phyloP scores from a whole-genome alignment of 148 eudicot genomes.

The Silene latifolia region DNA sequence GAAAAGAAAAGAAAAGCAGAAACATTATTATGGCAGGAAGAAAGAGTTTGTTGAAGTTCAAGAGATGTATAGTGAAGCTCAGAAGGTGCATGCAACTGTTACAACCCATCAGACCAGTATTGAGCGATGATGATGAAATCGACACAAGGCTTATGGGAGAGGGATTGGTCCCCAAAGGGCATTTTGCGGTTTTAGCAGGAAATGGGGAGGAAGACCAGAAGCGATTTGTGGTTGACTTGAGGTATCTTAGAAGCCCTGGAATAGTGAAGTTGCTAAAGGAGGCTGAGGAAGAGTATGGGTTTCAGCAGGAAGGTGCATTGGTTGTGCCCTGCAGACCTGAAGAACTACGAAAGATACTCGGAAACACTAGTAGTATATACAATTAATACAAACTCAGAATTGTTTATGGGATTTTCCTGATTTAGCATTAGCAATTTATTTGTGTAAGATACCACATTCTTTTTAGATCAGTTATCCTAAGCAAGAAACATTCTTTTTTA shows the following conservation, averaged over 20 bases:
- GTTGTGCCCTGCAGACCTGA: slow-evolving; percentile 44
- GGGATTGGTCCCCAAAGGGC: slow-evolving; percentile 33
- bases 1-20: no score
- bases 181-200: slow-evolving; percentile 40
- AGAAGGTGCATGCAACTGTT: slow-evolving; percentile 16
- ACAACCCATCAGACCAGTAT: slow-evolving; percentile 10
- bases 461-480: background rate
- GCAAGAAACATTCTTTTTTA: slow-evolving; percentile 12
- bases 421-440: background rate
- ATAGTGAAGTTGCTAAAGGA: slow-evolving; percentile 40
- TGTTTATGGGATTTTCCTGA: background rate
- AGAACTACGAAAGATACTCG: slow-evolving; percentile 38
- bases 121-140: slow-evolving; percentile 15
- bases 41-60: slow-evolving; percentile 14
- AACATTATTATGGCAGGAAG: background rate
- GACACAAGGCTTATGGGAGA: background rate
- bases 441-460: slow-evolving; percentile 6
- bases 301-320: slow-evolving; percentile 40
- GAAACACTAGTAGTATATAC: background rate
- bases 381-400: background rate
- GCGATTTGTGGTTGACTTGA: slow-evolving; percentile 39
- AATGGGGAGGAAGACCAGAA: slow-evolving; percentile 22
- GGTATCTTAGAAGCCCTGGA: slow-evolving; percentile 32
- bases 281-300: slow-evolving; percentile 55
- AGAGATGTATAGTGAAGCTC: slow-evolving; percentile 20